Evolutionary conservation across 345 rosid genomes (phyloP).

Genomic region (Eucalyptus marginata): DNA sequence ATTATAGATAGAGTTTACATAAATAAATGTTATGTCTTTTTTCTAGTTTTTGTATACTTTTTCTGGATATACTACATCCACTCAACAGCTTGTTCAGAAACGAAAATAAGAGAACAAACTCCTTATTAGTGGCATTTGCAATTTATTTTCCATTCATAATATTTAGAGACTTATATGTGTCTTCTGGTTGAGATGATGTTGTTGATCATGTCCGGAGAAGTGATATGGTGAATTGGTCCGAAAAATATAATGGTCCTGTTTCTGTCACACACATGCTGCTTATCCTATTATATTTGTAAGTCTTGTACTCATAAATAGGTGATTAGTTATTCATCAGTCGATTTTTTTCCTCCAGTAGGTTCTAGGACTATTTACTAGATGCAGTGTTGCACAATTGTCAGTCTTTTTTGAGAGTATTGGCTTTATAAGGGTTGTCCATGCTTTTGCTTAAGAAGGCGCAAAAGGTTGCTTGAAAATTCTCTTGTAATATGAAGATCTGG

Average conservation of each 20-base stretch:
- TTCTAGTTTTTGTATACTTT: neutral
- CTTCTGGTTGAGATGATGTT: neutral
- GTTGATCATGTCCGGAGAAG: neutral
- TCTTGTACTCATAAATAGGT: neutral
- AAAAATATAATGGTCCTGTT: neutral
- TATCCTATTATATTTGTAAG: neutral
- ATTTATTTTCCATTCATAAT: neutral
- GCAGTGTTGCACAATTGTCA: neutral
- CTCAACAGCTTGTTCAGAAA: neutral
- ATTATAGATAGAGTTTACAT: neutral
- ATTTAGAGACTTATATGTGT: neutral
- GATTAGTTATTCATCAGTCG: neutral
- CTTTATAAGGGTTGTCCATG: neutral
- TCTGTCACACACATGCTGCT: neutral
- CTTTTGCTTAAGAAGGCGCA: neutral
- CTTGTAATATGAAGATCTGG: neutral
- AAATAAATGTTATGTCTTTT: neutral
- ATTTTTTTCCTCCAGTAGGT: neutral
- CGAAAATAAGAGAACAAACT: neutral
- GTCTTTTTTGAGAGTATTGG: neutral
- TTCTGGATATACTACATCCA: neutral
- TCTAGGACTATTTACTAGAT: neutral
- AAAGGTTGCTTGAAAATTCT: neutral
- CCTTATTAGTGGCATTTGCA: neutral
- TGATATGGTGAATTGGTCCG: neutral